Percentiles rank a stretch among this genome's conserved stretches.
These are phyloP conservation scores for Pseudoneurospora amorphoporcata DNA, from an alignment of 495 filamentous ascomycete species.

Conservation along the genomic window DNA sequence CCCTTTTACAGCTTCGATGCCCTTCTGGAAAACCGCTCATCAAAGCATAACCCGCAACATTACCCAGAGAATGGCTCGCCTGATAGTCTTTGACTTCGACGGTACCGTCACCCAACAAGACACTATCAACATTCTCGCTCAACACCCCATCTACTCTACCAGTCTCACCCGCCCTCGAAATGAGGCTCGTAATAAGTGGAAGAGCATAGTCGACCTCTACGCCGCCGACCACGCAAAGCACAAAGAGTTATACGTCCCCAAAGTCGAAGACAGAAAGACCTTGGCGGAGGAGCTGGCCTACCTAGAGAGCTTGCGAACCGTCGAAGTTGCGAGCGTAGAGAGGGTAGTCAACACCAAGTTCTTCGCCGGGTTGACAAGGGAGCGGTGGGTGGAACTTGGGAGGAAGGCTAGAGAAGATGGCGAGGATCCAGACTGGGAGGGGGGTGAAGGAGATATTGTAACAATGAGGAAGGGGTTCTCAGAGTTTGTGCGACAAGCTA, in stretches of 20 bases:
- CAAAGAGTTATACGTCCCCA: constrained; percentile 19
- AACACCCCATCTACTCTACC: constrained; percentile 3
- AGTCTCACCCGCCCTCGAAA: not conserved
- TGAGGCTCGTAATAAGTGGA: constrained; percentile 14
- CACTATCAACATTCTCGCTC: constrained; percentile 18
- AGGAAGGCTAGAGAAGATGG: constrained; percentile 12
- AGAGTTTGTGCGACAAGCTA: constrained; percentile 15
- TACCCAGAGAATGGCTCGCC: constrained; percentile 1
- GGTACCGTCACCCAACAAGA: constrained; percentile 35
- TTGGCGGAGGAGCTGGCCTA: constrained; percentile 26
- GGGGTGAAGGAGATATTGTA: constrained; percentile 15
- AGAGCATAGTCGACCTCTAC: constrained; percentile 26
- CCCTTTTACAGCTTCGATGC: not conserved
- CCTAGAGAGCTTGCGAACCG: constrained; percentile 22
- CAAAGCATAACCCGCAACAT: not conserved
- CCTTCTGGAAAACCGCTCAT: not conserved
- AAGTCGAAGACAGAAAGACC: constrained; percentile 5
- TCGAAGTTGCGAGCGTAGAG: constrained; percentile 25
- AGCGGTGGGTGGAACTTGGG: constrained; percentile 18
- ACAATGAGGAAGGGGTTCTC: constrained; percentile 25
- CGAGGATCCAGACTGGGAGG: not conserved
- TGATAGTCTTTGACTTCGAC: constrained; percentile 41
- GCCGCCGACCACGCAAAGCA: constrained; percentile 24
- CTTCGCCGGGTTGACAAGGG: constrained; percentile 19
- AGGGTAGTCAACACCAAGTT: constrained; percentile 24